Base-by-base conservation (phyloP, 1,284 basidiomycete species). In the Trichosporon asahii region DNA sequence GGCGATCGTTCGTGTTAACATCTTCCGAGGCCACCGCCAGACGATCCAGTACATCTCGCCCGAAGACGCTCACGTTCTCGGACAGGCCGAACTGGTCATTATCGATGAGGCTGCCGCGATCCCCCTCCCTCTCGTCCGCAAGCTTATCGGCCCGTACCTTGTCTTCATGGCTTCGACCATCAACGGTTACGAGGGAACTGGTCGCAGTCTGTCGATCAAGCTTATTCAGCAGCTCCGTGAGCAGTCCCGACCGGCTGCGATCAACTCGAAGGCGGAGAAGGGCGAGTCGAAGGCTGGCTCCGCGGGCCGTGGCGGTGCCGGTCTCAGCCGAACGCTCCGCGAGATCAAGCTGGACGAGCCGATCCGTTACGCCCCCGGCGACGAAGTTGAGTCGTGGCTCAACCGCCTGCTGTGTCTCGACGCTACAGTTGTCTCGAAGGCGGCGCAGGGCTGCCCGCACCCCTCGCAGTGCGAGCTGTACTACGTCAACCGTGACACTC, bases 41-140 rank as follows among this genome's bases (percentile, higher is more conserved):
- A 97, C 95, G 3, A 93, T 98, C 66, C 94, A 95, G 86, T 99
- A 98, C 83, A 98, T 99, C 67, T 92, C 96, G 86, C 97, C 97
- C 0, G 90, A 97, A 86, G 97, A 99, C 79, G 91, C 94, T 0
- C 95, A 98, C 80, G 95, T 98, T 14, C 88, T 99, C 11, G 95
- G 96, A 9, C 97, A 99, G 81, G 97, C 97, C 0, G 97, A 99
- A 80, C 88, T 99, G 2, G 91, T 99, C 73, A 92, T 99, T 75
- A 97, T 99, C 71, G 97, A 99, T 76, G 97, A 99, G 84, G 97
- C 96, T 3, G 97, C 97, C 6, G 97, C 97, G 18, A 98, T 99
- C 70, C 97, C 97, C 0, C 88, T 99, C 14, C 94, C 95, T 3
- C 89, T 98, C 27, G 95, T 99, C 21, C 90, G 92, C 73, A 94